phyloP scores from a whole-genome alignment of 23 red algal genomes.

The Gracilaria vermiculophylla region DNA sequence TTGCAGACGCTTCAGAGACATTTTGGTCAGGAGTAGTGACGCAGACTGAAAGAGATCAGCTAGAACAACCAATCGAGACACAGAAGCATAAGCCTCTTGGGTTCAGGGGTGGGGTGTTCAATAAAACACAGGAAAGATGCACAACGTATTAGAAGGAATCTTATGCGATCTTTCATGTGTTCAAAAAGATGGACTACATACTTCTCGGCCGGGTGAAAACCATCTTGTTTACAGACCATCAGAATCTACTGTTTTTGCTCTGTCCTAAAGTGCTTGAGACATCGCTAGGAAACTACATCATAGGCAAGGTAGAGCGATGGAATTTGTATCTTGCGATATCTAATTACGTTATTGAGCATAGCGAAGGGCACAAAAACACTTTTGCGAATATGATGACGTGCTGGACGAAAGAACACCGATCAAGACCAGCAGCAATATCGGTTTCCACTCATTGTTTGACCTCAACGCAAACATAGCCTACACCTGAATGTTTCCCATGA shows the following conservation, averaged over 20 bases:
- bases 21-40: slow-evolving; percentile 45
- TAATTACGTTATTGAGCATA: slow-evolving; percentile 34
- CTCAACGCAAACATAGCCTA: not conserved
- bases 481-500: not conserved
- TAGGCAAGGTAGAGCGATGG: slow-evolving; percentile 23
- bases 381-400: slow-evolving; percentile 31
- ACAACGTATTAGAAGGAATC: slow-evolving; percentile 44
- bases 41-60: not conserved
- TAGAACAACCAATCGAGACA: not conserved
- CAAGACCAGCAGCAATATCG: not conserved
- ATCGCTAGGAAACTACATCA: not conserved
- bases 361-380: not conserved
- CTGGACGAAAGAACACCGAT: slow-evolving; percentile 5
- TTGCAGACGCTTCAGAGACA: slow-evolving; percentile 37
- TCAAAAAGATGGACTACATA: slow-evolving; percentile 34
- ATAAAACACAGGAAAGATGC: not conserved
- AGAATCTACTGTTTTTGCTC: slow-evolving; percentile 3
- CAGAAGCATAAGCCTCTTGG: slow-evolving; percentile 13
- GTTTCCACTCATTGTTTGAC: not conserved
- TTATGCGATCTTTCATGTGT: not conserved
- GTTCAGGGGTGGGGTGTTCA: slow-evolving; percentile 9
- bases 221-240: slow-evolving; percentile 11
- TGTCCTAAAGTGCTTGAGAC: not conserved
- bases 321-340: slow-evolving; percentile 7
- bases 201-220: not conserved